Conservation (phyloP, 768 basidiomycete species). For the Leccinum aurantiacum region DNA sequence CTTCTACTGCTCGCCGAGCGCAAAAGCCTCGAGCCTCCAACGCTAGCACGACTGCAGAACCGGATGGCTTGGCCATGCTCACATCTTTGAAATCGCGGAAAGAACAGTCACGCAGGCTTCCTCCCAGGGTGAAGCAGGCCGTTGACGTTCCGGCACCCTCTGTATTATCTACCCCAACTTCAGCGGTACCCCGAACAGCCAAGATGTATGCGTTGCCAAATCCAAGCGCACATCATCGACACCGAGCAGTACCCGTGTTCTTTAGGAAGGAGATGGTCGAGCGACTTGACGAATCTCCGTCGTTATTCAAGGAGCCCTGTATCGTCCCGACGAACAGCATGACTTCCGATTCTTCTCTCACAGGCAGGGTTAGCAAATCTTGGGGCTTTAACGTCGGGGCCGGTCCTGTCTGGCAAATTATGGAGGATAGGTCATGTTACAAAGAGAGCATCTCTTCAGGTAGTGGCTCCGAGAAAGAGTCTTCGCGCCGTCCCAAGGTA, state of each 20-base stretch:
- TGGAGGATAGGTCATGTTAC: conserved; percentile 77
- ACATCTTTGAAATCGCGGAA: conserved; percentile 15
- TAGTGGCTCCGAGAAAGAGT: conserved; percentile 42
- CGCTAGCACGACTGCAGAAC: not conserved
- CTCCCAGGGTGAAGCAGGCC: conserved; percentile 13
- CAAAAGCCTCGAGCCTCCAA: not conserved
- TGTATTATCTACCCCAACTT: conserved; percentile 4
- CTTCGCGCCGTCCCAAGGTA: conserved; percentile 58
- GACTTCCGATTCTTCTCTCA: conserved; percentile 46
- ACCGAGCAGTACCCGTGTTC: conserved; percentile 64
- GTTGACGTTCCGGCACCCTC: conserved; percentile 1
- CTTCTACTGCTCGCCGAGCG: conserved; percentile 3
- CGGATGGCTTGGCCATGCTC: not conserved
- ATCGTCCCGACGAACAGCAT: conserved; percentile 55
- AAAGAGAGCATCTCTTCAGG: conserved; percentile 52
- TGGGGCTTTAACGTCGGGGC: conserved; percentile 75
- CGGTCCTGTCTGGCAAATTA: conserved; percentile 77
- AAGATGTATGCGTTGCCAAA: conserved; percentile 60
- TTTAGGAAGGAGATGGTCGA: conserved; percentile 52
- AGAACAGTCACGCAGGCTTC: conserved; percentile 21
- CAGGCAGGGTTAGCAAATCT: conserved; percentile 59
- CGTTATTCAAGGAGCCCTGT: conserved; percentile 45
- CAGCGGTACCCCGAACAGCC: conserved; percentile 14
- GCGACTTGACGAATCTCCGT: conserved; percentile 52
- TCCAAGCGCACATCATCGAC: conserved; percentile 70